Evolutionary conservation across 2,329 filamentous ascomycete genomes (phyloP).

Genomic region (Aureobasidium subglaciale): DNA sequence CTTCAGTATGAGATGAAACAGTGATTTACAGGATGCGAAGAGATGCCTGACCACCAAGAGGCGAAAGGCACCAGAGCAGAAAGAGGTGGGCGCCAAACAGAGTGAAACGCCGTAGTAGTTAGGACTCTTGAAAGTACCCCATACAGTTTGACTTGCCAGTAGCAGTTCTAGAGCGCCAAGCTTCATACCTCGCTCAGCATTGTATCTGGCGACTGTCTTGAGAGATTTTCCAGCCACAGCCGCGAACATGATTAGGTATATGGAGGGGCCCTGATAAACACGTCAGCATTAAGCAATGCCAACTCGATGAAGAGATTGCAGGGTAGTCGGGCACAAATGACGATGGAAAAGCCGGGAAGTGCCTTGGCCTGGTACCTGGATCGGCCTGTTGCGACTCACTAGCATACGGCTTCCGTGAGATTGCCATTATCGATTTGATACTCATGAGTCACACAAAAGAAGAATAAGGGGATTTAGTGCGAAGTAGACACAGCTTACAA

Average conservation of each 20-base stretch:
- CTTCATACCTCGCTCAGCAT: conserved; percentile 28
- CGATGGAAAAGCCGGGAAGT: too few relatives aligned
- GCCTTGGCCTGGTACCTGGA: too few relatives aligned
- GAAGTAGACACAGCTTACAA: conserved; percentile 21
- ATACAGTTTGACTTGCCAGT: conserved; percentile 32
- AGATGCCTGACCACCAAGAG: conserved; percentile 32
- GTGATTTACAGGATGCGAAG: conserved; percentile 25
- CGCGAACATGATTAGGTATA: conserved; percentile 33
- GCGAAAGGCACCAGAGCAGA: conserved; percentile 32
- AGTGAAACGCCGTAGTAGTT: conserved; percentile 25
- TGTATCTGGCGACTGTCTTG: conserved; percentile 31
- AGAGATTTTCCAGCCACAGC: conserved; percentile 30
- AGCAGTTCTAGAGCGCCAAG: conserved; percentile 29
- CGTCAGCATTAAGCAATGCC: too few relatives aligned
- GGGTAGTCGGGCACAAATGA: too few relatives aligned
- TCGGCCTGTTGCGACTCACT: too few relatives aligned
- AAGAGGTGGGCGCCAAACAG: conserved; percentile 28
- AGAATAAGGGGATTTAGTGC: too few relatives aligned
- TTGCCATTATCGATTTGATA: too few relatives aligned
- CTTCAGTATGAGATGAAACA: background rate
- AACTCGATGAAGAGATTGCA: too few relatives aligned
- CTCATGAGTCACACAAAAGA: too few relatives aligned
- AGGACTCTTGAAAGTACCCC: conserved; percentile 31
- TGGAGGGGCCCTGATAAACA: conserved; percentile 25
- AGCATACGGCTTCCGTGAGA: too few relatives aligned